These are phyloP conservation scores for Heterobasidion annosum DNA, from an alignment of 1,284 basidiomycete genomes.

Conservation along the genomic window DNA sequence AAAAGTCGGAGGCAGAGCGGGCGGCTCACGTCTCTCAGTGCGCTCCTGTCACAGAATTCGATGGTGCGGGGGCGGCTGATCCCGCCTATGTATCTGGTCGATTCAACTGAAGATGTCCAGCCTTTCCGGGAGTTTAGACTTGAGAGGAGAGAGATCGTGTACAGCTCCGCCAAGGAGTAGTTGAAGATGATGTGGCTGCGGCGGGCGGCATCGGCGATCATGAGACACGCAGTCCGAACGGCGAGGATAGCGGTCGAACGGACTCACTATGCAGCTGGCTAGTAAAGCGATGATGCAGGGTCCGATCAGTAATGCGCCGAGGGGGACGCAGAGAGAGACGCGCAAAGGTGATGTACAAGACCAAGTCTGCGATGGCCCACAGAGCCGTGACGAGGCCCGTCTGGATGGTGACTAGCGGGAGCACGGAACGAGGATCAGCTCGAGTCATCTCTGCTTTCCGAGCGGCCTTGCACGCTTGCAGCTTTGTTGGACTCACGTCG, in stretches of 20 bases:
- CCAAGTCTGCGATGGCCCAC: not conserved
- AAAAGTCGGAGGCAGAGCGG: too few relatives aligned
- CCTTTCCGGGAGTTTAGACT: not conserved
- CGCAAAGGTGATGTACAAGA: not conserved
- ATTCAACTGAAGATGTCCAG: not conserved
- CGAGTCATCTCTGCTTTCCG: not conserved
- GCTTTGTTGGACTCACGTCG: not conserved
- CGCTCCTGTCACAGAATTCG: not conserved
- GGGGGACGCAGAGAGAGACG: not conserved
- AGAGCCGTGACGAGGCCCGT: not conserved
- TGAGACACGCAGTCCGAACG: too few relatives aligned
- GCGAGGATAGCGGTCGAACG: not conserved
- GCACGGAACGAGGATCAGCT: not conserved
- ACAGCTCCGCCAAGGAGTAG: not conserved
- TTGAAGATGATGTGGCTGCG: not conserved
- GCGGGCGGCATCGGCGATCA: not conserved
- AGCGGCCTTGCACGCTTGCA: not conserved
- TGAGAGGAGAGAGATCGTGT: not conserved
- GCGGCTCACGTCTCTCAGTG: not conserved
- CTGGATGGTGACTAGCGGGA: not conserved
- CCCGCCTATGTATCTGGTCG: not conserved
- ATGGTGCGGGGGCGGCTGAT: not conserved
- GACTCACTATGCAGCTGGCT: not conserved
- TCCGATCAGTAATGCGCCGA: not conserved
- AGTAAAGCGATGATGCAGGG: not conserved